Evolutionary conservation across 306 rosid species (phyloP), one percentile per base, ranked within the genome.

Genomic region (Pueraria montana): DNA sequence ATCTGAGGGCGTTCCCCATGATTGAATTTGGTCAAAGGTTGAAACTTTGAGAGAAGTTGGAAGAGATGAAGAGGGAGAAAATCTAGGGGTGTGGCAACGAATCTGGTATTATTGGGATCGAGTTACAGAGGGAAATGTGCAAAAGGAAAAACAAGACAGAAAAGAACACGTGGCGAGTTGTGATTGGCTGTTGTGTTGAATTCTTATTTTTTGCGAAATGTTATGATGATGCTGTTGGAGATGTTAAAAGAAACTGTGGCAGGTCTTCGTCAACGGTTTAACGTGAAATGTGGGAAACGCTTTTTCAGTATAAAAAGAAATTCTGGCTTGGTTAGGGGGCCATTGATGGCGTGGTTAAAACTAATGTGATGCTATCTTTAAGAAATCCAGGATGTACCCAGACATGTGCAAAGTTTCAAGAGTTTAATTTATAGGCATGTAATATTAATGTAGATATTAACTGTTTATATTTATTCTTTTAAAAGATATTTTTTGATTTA

Each of bases 1-100:
- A 87, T 67, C 91, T 84, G 9, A 91, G 80, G 42, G 91, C 93
- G 43, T 90, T 94, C 64, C 92, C 97, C 97, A 93, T 90, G 24
- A 53, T 76, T 72, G 64, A 58, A 74, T 79, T 40, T 75, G 14
- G 71, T 16, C 13, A 53, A 79, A 64, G 80, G 0, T 73, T 46
- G 71, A 80, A 78, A 48, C 48, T 76, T 80, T 23, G 30, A 21
- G 64, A 9, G 13, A 49, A n/a, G 11, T n/a, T 40, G 65, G 0
- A 23, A 24, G 14, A 62, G 17, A 65, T 13, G 6, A 13, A 8
- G 14, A 11, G 36, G 36, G 55, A 84, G 77, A 45, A 46, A 58
- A 80, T 80, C 53, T 59, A 68, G 85, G 79, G 0, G 69, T 6
- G 40, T 34, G 36, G 42, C 50, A 45, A 16, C 2, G 27, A 56